Base-by-base conservation (phyloP, 305 asterid species). In the Vinca major region DNA sequence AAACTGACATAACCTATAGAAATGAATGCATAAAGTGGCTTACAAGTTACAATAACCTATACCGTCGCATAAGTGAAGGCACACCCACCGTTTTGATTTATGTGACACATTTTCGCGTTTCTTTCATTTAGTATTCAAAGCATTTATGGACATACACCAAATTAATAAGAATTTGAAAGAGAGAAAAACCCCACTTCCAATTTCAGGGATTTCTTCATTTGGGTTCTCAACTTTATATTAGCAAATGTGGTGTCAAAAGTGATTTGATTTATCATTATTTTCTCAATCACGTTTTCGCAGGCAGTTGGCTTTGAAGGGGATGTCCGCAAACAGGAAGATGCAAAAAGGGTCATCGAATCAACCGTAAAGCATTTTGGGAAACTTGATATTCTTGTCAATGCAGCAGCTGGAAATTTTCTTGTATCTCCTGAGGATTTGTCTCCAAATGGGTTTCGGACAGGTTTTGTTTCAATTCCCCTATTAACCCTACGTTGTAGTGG, bases 341-440 rank as follows among this genome's bases (percentile, higher is more conserved):
- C 98, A 5, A 49, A 69, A 67, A 82, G 90, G 80, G 96, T 86
- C 9, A 89, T 89, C 67, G 98, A 89, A 74, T 84, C 85, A 17
- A 88, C 95, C 12, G 88, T 86, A 72, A 72, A 80, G 73, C 93
- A 78, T 74, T 91, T 89, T 53, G 98, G 96, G 67, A 89, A 82
- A 85, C 89, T 91, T 20, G 98, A 91, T 72, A 91, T 91, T 77
- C 92, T 91, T 67, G 98, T 91, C 70, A 91, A 91, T 73, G 95
- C 92, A 71, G 96, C 96, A 47, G 98, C 98, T 43, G 98, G 98
- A 43, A 91, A 91, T 76, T 89, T 91, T 73, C 95, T 91, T 0
- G 92, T 75, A 16, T 73, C 98, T 1, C 85, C 98, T 4, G 98
- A 91, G 84, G 94, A 91, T 81, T 85, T 91, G 69, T 86, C 98